A percentile compares a stretch with the other conserved stretches of the same genome.
These are phyloP conservation scores for Neoboletus subvelutipes DNA, from an alignment of 768 basidiomycete species.

Conservation along the genomic window DNA sequence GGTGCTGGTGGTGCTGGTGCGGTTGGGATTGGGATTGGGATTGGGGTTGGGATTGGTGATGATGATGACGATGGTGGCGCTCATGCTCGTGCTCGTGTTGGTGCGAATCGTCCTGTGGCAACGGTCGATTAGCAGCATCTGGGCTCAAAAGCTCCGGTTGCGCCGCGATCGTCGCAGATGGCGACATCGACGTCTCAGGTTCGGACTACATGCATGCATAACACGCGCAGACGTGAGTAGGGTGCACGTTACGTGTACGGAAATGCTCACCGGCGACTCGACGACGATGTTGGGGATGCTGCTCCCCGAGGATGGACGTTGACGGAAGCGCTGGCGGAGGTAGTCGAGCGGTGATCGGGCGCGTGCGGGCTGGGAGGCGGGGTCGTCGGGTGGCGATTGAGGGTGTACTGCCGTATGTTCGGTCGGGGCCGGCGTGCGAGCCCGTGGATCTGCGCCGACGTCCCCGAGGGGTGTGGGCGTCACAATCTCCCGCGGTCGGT, in stretches of 20 bases:
- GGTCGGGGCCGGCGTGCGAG: constrained; percentile 14
- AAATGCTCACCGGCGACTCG: constrained; percentile 45
- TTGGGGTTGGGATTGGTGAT: constrained; percentile 1
- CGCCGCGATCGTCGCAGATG: constrained; percentile 26
- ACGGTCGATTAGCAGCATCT: constrained; percentile 34
- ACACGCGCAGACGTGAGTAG: neutral
- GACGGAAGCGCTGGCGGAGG: constrained; percentile 29
- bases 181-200: constrained; percentile 38
- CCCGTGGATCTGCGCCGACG: constrained; percentile 11
- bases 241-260: neutral
- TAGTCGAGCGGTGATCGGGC: constrained; percentile 21
- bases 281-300: constrained; percentile 45
- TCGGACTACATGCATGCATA: constrained; percentile 34
- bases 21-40: constrained; percentile 3
- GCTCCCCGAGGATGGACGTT: constrained; percentile 33
- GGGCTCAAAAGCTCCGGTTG: constrained; percentile 46
- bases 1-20: neutral
- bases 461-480: constrained; percentile 28
- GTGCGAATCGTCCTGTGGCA: constrained; percentile 21
- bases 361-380: constrained; percentile 10
- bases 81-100: neutral
- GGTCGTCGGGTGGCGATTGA: constrained; percentile 6
- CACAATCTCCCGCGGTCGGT: constrained; percentile 34
- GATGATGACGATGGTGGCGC: constrained; percentile 1
- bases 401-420: constrained; percentile 4